Conservation (phyloP, 2,329 filamentous ascomycete genomes). For the Fusarium verticillioides region DNA sequence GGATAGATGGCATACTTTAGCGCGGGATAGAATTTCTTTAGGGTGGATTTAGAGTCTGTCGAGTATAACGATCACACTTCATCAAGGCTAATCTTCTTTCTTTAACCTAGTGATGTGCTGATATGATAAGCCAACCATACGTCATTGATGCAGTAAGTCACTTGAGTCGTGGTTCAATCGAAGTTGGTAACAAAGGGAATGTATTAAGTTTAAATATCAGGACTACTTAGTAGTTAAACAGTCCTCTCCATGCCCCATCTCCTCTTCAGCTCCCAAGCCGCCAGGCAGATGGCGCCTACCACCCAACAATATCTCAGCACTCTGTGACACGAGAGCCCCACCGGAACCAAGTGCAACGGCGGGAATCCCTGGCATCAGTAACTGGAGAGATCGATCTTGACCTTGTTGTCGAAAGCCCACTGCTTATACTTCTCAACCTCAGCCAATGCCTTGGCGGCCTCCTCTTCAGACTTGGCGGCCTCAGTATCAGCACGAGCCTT, state of each 20-base stretch:
- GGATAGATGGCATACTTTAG: background rate
- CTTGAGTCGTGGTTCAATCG: background rate
- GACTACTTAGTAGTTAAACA: background rate
- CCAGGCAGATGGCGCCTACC: background rate
- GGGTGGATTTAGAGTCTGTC: background rate
- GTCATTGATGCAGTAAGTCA: background rate
- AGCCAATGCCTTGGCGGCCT: background rate
- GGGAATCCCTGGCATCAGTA: background rate
- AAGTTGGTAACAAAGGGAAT: background rate
- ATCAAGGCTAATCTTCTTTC: fast-evolving
- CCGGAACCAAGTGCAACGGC: background rate
- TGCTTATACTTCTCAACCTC: background rate
- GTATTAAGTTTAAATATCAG: background rate
- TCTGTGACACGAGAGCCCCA: background rate
- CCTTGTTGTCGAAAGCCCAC: background rate
- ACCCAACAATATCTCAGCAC: conserved; percentile 3
- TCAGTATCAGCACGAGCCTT: background rate
- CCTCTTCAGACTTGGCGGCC: background rate
- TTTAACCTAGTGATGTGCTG: fast-evolving
- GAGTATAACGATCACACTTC: background rate
- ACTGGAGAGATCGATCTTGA: background rate
- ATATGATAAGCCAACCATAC: fast-evolving
- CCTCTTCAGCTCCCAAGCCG: background rate
- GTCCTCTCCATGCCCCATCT: background rate
- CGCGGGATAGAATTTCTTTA: background rate